These are phyloP conservation scores for Trichocladium antarcticum DNA, from an alignment of 495 filamentous ascomycete species.

Conservation along the genomic window DNA sequence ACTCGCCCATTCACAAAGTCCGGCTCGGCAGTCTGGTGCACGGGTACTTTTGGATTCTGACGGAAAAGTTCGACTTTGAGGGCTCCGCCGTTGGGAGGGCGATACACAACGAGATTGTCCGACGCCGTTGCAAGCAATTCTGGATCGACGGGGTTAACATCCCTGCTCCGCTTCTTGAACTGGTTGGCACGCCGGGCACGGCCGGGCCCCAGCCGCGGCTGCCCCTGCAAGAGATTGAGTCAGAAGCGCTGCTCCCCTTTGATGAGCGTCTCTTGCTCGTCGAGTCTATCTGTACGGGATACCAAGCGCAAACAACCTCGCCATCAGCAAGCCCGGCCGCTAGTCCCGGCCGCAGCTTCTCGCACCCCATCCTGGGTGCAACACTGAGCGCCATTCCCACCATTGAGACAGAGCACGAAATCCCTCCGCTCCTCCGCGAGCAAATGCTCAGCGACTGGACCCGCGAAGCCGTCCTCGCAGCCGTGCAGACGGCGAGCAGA, in stretches of 20 bases:
- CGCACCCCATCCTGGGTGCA: slow-evolving; percentile 47
- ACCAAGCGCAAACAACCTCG: slow-evolving; percentile 45
- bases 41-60: slow-evolving; percentile 73
- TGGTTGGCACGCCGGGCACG: slow-evolving; percentile 38
- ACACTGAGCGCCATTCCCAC: slow-evolving; percentile 29
- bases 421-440: slow-evolving; percentile 48
- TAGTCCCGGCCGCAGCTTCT: slow-evolving; percentile 57
- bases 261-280: slow-evolving; percentile 56
- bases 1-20: slow-evolving; percentile 52
- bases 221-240: slow-evolving; percentile 40
- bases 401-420: slow-evolving; percentile 26
- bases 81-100: slow-evolving; percentile 51
- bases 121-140: slow-evolving; percentile 55
- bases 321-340: slow-evolving; percentile 57
- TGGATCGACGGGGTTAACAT: slow-evolving; percentile 68
- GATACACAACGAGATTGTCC: slow-evolving; percentile 63
- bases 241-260: slow-evolving; percentile 52
- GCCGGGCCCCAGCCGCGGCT: slow-evolving; percentile 37
- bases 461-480: slow-evolving; percentile 55
- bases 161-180: slow-evolving; percentile 47
- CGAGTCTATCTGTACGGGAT: slow-evolving; percentile 57
- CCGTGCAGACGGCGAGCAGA: slow-evolving; percentile 55
- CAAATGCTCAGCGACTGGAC: slow-evolving; percentile 63
- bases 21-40: slow-evolving; percentile 73
- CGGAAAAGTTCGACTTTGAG: slow-evolving; percentile 67